Evolutionary conservation across 148 eudicot genomes (phyloP), one percentile per base, ranked within the genome.

Genomic region (Heliosperma pusillum): DNA sequence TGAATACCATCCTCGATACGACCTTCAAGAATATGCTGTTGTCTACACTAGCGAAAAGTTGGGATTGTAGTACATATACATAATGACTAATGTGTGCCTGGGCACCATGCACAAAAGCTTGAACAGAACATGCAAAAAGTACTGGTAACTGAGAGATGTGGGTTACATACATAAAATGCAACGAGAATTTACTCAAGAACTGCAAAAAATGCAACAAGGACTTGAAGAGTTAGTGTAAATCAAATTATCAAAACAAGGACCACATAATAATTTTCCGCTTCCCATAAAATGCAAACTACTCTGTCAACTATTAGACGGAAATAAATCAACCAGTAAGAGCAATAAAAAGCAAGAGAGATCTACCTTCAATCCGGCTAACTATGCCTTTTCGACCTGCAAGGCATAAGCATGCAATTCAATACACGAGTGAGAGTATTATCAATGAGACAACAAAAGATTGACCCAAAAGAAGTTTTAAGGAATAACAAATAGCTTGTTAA

Each of bases 331-430:
- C 33, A 25, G 61, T 17, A 11, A 10, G 40, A 40, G 9, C 21
- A 59, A 74, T 24, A 29, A 47, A n/a, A 58, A 29, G n/a, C 29
- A 75, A 42, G 42, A 20, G 69, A 71, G 44, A 40, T 66, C 69
- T 83, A 91, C 98, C 98, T 88, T 88, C 97, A 80, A 87, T 77
- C 82, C 93, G 85, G 77, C 76, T 87, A 29, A 90, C 76, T 74
- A 87, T 80, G 3, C 84, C 87, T 45, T 76, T 85, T 86, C 82
- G 88, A 77, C 87, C 86, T 77, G 77, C 71, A 74, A 71, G 27
- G 75, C 66, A 69, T 27, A 77, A 80, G 60, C 50, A 73, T 24
- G 1, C 13, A 60, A 59, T 29, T 76, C 55, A 71, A 47, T 69
- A 60, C 10, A 10, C 20, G 19, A n/a, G 4, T 72, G 50, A 50